Evolutionary conservation across 2,329 filamentous ascomycete species (phyloP), one percentile per base, ranked within the genome.

Genomic region (Neoscytalidium dimidiatum): DNA sequence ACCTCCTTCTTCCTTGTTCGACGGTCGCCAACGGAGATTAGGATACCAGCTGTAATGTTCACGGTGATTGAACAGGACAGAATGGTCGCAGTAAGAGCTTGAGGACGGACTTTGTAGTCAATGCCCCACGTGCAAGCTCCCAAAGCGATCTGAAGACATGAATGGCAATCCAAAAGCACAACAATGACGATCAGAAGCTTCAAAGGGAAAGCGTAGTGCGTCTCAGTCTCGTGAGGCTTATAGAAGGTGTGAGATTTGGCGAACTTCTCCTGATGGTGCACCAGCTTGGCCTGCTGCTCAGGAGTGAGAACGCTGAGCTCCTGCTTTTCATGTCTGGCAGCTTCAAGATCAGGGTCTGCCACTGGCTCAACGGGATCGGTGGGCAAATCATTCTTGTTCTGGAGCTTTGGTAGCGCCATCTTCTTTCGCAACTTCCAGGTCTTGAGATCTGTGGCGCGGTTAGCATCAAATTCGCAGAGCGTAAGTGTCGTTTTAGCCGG

Each of bases 1-100:
- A 94, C 90, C 31, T 94, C 90, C 84, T 92, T 93, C 83, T 94
- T 94, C 60, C 91, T 83, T 2, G 90, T 92, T 68, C 84, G 85
- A 9, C 88, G 84, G 71, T 92, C 91, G 1, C 91, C 91, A 11
- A 91, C 81, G 66, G 83, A 86, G 73, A 94, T 94, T 29, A 92
- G 71, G 1, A 94, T 77, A 2, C 91, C 91, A 0, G 89, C 91
- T 0, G 85, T 84, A 70, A 92, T 88, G 74, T 94, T 94, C 71
- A 87, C 89, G 0, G 86, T 84, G 69, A 94, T 90, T 21, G 88
- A 91, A 70, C 86, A 89, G 71, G 87, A 90, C 2, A 94, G 89
- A 64, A 94, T 92, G 3, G 89, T 86, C 0, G 91, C 91, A 0
- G 91, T 94, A n/a, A 92, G 76, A 1, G 90, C 90, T 67, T 86